Conservation (phyloP, 1,284 basidiomycete species). For the Papiliotrema fonsecae region DNA sequence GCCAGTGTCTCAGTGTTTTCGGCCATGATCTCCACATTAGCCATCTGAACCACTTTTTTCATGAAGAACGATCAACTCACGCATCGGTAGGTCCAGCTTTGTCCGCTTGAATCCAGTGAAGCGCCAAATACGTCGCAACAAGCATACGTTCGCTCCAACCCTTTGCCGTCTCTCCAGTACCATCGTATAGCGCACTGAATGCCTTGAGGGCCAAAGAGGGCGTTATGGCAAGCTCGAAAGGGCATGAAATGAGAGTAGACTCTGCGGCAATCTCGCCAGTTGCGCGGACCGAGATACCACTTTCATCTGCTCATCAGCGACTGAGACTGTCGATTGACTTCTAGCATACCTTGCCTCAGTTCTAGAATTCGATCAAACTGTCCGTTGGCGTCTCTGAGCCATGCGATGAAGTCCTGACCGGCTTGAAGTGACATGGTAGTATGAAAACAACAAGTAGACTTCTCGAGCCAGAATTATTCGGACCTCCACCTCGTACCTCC, state of each 20-base stretch:
- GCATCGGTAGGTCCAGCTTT: too few relatives aligned
- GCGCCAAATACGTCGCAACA: conserved; percentile 63
- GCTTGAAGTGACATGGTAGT: neutral
- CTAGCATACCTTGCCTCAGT: too few relatives aligned
- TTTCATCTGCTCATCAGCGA: conserved; percentile 30
- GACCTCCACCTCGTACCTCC: too few relatives aligned
- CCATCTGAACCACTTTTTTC: neutral
- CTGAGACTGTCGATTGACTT: too few relatives aligned
- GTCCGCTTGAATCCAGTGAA: conserved; percentile 63
- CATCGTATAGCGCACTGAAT: conserved; percentile 44
- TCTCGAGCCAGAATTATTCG: too few relatives aligned
- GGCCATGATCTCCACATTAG: neutral
- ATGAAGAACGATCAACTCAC: neutral
- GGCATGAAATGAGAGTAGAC: conserved; percentile 63
- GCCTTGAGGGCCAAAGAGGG: conserved; percentile 53
- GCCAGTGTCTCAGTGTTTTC: conserved; percentile 47
- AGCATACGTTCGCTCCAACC: conserved; percentile 65
- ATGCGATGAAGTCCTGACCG: neutral
- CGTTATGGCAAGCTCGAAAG: conserved; percentile 68
- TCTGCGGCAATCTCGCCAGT: conserved; percentile 53
- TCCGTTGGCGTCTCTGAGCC: neutral
- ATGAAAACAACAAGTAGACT: too few relatives aligned
- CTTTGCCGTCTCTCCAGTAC: conserved; percentile 19
- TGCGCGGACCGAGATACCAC: conserved; percentile 60
- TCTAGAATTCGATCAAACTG: too few relatives aligned